A percentile compares a stretch with the other conserved stretches of the same genome.
phyloP scores from a whole-genome alignment of 2,329 filamentous ascomycete genomes.

The Cercospora sp. region DNA sequence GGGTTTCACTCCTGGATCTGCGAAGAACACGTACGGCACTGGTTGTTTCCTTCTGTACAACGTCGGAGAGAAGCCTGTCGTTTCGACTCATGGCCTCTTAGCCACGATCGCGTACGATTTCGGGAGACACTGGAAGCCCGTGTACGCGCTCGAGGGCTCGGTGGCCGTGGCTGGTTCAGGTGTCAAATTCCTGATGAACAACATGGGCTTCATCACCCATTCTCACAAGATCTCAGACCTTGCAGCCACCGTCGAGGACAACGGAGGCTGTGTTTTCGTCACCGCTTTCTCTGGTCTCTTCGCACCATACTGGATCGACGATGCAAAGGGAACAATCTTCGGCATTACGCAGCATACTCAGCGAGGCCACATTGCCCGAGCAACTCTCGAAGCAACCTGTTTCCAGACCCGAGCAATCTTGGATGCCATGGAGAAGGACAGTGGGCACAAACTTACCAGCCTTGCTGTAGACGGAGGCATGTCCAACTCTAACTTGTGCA shows the following conservation, averaged over 20 bases:
- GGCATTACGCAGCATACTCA: constrained; percentile 66
- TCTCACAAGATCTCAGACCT: constrained; percentile 65
- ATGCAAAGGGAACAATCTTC: constrained; percentile 81
- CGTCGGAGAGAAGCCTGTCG: constrained; percentile 78
- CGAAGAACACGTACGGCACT: constrained; percentile 90
- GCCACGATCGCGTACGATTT: constrained; percentile 89
- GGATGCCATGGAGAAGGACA: constrained; percentile 87
- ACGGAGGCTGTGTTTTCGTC: constrained; percentile 80
- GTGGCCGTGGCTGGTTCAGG: constrained; percentile 79
- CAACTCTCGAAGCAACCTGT: constrained; percentile 86
- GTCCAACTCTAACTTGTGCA: constrained; percentile 83
- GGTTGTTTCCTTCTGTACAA: constrained; percentile 90
- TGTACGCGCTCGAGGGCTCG: constrained; percentile 78
- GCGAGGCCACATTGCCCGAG: constrained; percentile 84
- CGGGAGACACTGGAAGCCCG: constrained; percentile 54
- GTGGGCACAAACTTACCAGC: constrained; percentile 69
- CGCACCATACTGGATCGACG: constrained; percentile 92
- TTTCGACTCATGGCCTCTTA: constrained; percentile 78
- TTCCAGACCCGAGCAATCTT: constrained; percentile 94
- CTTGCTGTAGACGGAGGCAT: constrained; percentile 87
- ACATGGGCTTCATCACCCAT: constrained; percentile 65
- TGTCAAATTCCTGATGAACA: constrained; percentile 59
- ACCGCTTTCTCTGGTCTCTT: constrained; percentile 90
- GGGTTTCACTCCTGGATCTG: constrained; percentile 76
- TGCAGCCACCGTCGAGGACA: constrained; percentile 67